Percentiles rank a stretch among this genome's conserved stretches.
Evolutionary conservation across 208 protist genomes (phyloP).

Genomic region (Trypanosoma lewisi): DNA sequence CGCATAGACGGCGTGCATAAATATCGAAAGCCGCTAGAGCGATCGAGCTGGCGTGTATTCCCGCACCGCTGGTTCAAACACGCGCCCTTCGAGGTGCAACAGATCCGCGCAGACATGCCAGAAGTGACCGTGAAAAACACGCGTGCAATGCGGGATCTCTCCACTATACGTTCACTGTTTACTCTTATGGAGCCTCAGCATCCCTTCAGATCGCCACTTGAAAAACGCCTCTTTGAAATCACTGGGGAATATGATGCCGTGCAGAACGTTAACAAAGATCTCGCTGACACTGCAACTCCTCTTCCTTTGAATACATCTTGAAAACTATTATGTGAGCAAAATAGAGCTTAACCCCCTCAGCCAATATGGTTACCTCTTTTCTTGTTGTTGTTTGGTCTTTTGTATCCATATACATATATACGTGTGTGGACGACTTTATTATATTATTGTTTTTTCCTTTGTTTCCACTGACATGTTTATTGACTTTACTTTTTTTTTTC

Average conservation of each 20-base stretch:
- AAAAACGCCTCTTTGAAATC: constrained; percentile 65
- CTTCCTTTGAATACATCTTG: constrained; percentile 6
- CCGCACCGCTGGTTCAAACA: constrained; percentile 86
- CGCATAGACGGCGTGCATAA: constrained; percentile 69
- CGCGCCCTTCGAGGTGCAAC: constrained; percentile 87
- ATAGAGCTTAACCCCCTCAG: too few relatives aligned
- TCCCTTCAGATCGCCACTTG: constrained; percentile 56
- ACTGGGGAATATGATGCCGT: constrained; percentile 58
- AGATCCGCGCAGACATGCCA: constrained; percentile 84
- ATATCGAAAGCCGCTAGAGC: constrained; percentile 44
- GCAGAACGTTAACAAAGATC: not conserved
- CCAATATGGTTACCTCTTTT: too few relatives aligned
- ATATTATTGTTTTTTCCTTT: constrained; percentile 24
- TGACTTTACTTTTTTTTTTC: too few relatives aligned
- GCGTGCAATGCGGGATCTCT: constrained; percentile 72
- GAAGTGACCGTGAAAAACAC: constrained; percentile 70
- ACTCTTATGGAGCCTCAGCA: constrained; percentile 84
- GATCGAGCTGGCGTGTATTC: constrained; percentile 75
- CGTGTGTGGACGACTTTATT: constrained; percentile 4
- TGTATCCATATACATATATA: not conserved
- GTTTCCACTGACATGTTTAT: constrained; percentile 6
- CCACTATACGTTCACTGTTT: constrained; percentile 77
- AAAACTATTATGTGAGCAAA: not conserved
- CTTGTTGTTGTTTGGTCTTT: not conserved
- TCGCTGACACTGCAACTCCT: too few relatives aligned